Conservation (phyloP, 306 rosid genomes). For the Abrus precatorius region DNA sequence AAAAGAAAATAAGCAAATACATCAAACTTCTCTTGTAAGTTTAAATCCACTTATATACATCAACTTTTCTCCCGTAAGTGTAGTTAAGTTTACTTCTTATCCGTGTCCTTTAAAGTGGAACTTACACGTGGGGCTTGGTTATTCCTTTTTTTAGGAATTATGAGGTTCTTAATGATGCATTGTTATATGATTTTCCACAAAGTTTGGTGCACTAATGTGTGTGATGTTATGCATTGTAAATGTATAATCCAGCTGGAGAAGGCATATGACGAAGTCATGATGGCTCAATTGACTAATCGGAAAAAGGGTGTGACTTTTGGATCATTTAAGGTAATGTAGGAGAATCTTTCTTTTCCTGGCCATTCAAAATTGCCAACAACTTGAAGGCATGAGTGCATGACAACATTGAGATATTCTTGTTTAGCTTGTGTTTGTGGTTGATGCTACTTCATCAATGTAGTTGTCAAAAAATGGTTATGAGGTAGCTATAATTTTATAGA, state of each 20-base stretch:
- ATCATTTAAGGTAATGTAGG: constrained; percentile 71
- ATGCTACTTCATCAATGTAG: constrained; percentile 23
- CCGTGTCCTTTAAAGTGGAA: not conserved
- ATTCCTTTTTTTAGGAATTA: not conserved
- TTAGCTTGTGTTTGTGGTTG: constrained; percentile 30
- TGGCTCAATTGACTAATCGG: constrained; percentile 90
- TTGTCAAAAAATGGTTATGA: not conserved
- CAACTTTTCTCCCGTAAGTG: too few relatives aligned
- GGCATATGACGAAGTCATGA: constrained; percentile 96
- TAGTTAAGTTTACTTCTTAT: constrained; percentile 18
- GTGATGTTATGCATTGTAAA: constrained; percentile 44
- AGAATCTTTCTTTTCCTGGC: constrained; percentile 30
- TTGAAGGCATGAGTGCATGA: constrained; percentile 28
- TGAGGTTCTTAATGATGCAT: constrained; percentile 10
- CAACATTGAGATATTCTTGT: constrained; percentile 27
- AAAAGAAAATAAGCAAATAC: too few relatives aligned
- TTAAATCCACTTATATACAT: too few relatives aligned
- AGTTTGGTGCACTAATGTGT: constrained; percentile 44
- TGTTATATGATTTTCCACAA: constrained; percentile 17
- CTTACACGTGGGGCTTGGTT: not conserved
- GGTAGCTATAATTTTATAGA: constrained; percentile 13
- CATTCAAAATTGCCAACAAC: constrained; percentile 31
- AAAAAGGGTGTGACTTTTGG: constrained; percentile 95
- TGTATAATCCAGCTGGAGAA: constrained; percentile 75
- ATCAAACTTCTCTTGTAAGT: too few relatives aligned